Conservation (phyloP, 2,329 filamentous ascomycete genomes). For the Cladosporium sp. region DNA sequence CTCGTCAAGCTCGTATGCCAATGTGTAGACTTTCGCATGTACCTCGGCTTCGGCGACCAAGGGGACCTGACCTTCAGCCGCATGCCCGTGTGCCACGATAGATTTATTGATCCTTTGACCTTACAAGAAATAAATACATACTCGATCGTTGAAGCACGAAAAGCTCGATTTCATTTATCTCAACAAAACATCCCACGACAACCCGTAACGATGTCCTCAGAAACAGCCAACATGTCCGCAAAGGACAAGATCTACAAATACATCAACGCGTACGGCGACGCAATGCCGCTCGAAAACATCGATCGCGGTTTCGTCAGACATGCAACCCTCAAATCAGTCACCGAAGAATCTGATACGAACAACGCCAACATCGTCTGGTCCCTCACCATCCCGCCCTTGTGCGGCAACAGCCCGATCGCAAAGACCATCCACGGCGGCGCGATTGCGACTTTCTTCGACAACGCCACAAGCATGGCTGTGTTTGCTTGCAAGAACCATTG, state of each 20-base stretch:
- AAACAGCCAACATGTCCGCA: conserved; percentile 1
- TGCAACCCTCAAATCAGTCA: conserved; percentile 3
- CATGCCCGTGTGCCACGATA: not conserved
- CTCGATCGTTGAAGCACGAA: not conserved
- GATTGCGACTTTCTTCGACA: conserved; percentile 58
- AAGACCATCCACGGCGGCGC: conserved; percentile 43
- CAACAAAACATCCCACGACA: not conserved
- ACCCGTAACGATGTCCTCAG: not conserved
- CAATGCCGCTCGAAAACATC: conserved; percentile 11
- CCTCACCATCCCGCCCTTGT: conserved; percentile 6
- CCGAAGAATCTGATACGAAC: conserved; percentile 1
- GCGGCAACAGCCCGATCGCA: conserved; percentile 12
- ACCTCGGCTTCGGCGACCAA: not conserved
- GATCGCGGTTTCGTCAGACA: conserved; percentile 11
- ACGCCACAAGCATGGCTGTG: conserved; percentile 50
- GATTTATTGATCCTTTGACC: not conserved
- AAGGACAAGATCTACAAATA: conserved; percentile 2
- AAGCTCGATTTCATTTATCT: not conserved
- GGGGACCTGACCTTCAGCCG: not conserved
- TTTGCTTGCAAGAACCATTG: conserved; percentile 42
- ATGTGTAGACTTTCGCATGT: not conserved
- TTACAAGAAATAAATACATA: not conserved
- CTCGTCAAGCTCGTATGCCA: not conserved
- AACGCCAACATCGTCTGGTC: conserved; percentile 14
- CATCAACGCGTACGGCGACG: not conserved